These are phyloP conservation scores for Colletotrichum ledebouriae DNA, from an alignment of 2,329 filamentous ascomycete species.

Conservation along the genomic window DNA sequence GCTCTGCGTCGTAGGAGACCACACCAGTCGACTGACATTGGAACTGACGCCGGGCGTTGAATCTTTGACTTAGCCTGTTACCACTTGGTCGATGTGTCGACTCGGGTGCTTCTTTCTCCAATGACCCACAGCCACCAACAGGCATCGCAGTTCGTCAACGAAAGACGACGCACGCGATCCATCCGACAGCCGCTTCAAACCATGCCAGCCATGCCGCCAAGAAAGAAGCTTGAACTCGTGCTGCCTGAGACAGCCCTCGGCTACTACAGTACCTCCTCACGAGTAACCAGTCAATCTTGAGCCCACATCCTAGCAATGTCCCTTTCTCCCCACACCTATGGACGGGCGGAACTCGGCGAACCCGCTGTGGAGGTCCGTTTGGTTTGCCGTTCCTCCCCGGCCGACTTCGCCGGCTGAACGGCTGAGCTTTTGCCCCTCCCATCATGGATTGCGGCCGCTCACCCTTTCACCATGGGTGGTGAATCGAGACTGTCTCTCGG, in stretches of 20 bases:
- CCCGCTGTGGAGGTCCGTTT: slow-evolving; percentile 41
- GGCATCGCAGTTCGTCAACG: slow-evolving; percentile 19
- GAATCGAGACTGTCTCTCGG: slow-evolving; percentile 33
- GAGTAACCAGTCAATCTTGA: slow-evolving; percentile 7
- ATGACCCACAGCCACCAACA: slow-evolving; percentile 7
- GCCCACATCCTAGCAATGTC: slow-evolving; percentile 13
- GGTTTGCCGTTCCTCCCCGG: slow-evolving; percentile 33
- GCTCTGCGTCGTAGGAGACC: neutral
- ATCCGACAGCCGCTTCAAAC: slow-evolving; percentile 12
- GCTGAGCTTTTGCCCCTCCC: slow-evolving; percentile 33
- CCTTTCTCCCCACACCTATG: slow-evolving; percentile 26
- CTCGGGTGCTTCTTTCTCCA: slow-evolving; percentile 30
- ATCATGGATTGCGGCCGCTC: slow-evolving; percentile 12
- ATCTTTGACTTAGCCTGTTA: slow-evolving; percentile 5
- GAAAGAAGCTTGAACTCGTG: slow-evolving; percentile 39
- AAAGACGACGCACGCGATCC: slow-evolving; percentile 13
- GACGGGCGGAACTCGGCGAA: slow-evolving; percentile 32
- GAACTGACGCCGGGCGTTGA: slow-evolving; percentile 13
- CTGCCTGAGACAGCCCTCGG: slow-evolving; percentile 11
- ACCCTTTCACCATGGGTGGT: slow-evolving; percentile 13
- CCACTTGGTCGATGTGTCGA: slow-evolving; percentile 23
- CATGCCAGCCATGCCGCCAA: slow-evolving; percentile 28
- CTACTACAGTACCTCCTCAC: neutral
- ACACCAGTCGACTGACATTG: neutral
- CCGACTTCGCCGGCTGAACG: slow-evolving; percentile 34